Evolutionary conservation across 1,284 basidiomycete species (phyloP).

Genomic region (Filobasidium uniguttulatum): DNA sequence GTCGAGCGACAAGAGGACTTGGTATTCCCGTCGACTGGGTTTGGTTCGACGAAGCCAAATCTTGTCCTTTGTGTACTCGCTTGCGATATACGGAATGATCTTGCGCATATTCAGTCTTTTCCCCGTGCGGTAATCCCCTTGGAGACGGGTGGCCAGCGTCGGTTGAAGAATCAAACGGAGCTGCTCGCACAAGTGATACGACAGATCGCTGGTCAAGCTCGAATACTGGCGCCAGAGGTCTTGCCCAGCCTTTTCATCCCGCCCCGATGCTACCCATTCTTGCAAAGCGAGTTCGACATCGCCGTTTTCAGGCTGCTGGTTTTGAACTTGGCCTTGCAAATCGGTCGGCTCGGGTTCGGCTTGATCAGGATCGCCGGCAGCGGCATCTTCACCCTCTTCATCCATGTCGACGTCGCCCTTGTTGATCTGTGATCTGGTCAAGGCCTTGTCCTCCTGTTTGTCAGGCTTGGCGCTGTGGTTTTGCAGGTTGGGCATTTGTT

Average conservation of each 20-base stretch:
- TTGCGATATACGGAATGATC: slow-evolving; percentile 96
- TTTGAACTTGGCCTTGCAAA: too few relatives aligned
- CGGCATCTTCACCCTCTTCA: slow-evolving; percentile 20
- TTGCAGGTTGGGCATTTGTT: slow-evolving; percentile 4
- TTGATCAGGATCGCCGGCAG: slow-evolving; percentile 28
- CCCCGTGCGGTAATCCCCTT: slow-evolving; percentile 94
- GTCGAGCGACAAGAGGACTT: slow-evolving; percentile 86
- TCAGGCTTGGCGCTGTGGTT: slow-evolving; percentile 6
- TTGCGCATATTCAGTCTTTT: slow-evolving; percentile 99
- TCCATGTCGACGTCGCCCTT: slow-evolving; percentile 23
- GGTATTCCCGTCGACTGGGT: slow-evolving; percentile 89
- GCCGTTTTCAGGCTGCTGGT: slow-evolving; percentile 20
- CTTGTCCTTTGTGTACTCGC: slow-evolving; percentile 98
- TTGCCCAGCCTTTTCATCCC: slow-evolving; percentile 46
- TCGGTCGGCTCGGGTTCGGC: slow-evolving; percentile 2
- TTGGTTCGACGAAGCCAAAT: slow-evolving; percentile 95
- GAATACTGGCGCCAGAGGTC: slow-evolving; percentile 84
- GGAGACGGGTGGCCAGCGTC: slow-evolving; percentile 81
- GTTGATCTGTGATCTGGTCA: slow-evolving; percentile 34
- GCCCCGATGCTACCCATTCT: slow-evolving; percentile 49
- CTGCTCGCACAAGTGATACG: slow-evolving; percentile 87
- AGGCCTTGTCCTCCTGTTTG: slow-evolving; percentile 30
- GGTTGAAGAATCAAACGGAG: slow-evolving; percentile 93
- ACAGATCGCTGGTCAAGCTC: slow-evolving; percentile 76
- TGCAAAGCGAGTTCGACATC: slow-evolving; percentile 51